Evolutionary conservation across 208 protist species (phyloP), one percentile per base, ranked within the genome.

Genomic region (Acanthamoeba lenticulata): DNA sequence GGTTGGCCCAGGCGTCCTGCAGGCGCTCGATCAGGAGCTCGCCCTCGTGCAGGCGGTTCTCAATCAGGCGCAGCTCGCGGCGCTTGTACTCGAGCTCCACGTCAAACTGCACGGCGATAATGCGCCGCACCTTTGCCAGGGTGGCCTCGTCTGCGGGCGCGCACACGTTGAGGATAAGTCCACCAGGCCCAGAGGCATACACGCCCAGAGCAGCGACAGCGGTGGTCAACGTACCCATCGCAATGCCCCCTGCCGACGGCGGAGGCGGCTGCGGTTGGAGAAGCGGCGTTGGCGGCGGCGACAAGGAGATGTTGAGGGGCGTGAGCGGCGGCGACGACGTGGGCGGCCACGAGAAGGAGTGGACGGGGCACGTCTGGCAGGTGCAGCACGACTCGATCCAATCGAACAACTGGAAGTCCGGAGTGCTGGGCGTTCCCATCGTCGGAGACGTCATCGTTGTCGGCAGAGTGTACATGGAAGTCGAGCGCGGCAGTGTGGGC

Each of bases 71-170:
- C 83, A 90, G 34, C 32, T 90, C 83, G 17, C 52, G 29, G 3
- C 40, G 44, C 83, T 90, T 90, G 44, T 90, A 42, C 17, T 90
- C 83, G 24, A 90, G 32, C 83, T 90, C 83, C 45, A 90, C 47
- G 36, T 65, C 83, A 40, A 90, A 90, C 44, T 90, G 83, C 83
- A 65, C 32, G 44, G 47, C 36, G 29, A 90, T 45, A 34, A 90
- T 65, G 17, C 36, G 32, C 29, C 83, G 11, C 7, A 90, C 24
- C 40, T 65, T 52, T 7, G 57, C 49, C 36, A 90, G 29, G 9
- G 42, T 52, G 11, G 47, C 83, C 24, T 90, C 83, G 17, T 85
- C 74, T 85, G 74, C 42, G 0, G n/a, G n/a, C n/a, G n/a, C n/a
- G n/a, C n/a, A n/a, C n/a, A n/a, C n/a, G n/a, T n/a, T n/a, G n/a